Base-by-base conservation (phyloP, 2,329 filamentous ascomycete species). In the Laburnicola sp. region DNA sequence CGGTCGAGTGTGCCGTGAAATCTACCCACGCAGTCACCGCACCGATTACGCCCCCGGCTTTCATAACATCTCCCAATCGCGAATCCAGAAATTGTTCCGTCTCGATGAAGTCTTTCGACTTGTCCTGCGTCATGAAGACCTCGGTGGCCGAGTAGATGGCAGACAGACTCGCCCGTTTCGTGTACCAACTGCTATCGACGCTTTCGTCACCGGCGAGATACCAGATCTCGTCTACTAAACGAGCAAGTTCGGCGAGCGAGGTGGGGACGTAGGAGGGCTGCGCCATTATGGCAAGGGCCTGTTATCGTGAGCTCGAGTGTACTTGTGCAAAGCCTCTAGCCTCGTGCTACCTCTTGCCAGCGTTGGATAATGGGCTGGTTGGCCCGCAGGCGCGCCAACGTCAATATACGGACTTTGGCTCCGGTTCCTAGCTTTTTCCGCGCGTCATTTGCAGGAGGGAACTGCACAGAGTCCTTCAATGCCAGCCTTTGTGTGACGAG, bases 121-220 rank as follows among this genome's bases (percentile, higher is more conserved):
- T 80, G 73, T 97, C 94, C 52, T 88, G 91, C 22, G 91, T 97
- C 91, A 97, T 97, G 75, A 92, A 96, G 4, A 97, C 78, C 75
- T 99, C 94, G 49, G 87, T 72, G 4, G 75, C 73, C 1, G 90
- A 90, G 67, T 89, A 90, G n/a, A 89, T 79, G 2, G 80, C 80
- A 0, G 83, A 80, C 23, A 89, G 71, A 0, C 79, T 81, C 6
- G 84, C 79, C 3, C 86, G 80, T 69, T 87, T 88, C 2, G 85
- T 86, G 63, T 99, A 99, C 94, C 94, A 99, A 3, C 85, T 86
- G 3, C 84, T 82, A 72, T 97, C 92, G 53, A 97, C 89, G 22
- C 86, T 82, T 22, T 76, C 79, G 72, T 97, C 94, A 44, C 91
- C 90, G 0, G 93, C 84, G 3, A 96, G 83, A 66, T 88, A 91